Evolutionary conservation across 768 basidiomycete genomes (phyloP).

Genomic region (Sarcodon aspratus): DNA sequence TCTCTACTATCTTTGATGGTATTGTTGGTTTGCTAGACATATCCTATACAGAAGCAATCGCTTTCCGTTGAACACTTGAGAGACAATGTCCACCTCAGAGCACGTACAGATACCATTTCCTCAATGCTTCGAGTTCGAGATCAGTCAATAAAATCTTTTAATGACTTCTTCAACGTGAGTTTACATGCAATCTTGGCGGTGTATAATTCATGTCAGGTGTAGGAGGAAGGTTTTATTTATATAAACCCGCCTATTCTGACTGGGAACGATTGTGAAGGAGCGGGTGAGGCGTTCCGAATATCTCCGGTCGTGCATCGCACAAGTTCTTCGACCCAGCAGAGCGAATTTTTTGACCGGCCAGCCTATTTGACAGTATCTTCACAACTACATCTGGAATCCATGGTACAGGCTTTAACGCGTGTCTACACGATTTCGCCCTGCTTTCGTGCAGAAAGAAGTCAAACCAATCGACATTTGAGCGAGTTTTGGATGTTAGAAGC

Average conservation of each 20-base stretch:
- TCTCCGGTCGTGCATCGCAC: slow-evolving; percentile 22
- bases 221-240: slow-evolving; percentile 73
- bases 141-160: slow-evolving; percentile 40
- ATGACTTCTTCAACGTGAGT: slow-evolving; percentile 64
- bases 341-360: slow-evolving; percentile 64
- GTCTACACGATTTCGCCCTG: slow-evolving; percentile 90
- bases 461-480: slow-evolving; percentile 84
- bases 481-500: slow-evolving; percentile 99
- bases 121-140: slow-evolving; percentile 71
- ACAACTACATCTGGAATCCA: slow-evolving; percentile 89
- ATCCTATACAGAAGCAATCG: slow-evolving; percentile 88
- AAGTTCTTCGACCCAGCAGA: slow-evolving; percentile 9
- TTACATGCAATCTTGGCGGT: not conserved
- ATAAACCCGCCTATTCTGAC: slow-evolving; percentile 85
- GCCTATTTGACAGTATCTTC: slow-evolving; percentile 91
- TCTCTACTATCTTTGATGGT: not conserved
- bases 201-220: slow-evolving; percentile 2
- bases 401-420: slow-evolving; percentile 65
- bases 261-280: slow-evolving; percentile 90
- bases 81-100: slow-evolving; percentile 80
- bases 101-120: slow-evolving; percentile 60
- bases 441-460: slow-evolving; percentile 87
- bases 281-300: slow-evolving; percentile 83
- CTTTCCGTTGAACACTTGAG: slow-evolving; percentile 72
- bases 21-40: slow-evolving; percentile 34